Evolutionary conservation across 2,329 filamentous ascomycete genomes (phyloP).

Genomic region (Hymenoscyphus fraxineus): DNA sequence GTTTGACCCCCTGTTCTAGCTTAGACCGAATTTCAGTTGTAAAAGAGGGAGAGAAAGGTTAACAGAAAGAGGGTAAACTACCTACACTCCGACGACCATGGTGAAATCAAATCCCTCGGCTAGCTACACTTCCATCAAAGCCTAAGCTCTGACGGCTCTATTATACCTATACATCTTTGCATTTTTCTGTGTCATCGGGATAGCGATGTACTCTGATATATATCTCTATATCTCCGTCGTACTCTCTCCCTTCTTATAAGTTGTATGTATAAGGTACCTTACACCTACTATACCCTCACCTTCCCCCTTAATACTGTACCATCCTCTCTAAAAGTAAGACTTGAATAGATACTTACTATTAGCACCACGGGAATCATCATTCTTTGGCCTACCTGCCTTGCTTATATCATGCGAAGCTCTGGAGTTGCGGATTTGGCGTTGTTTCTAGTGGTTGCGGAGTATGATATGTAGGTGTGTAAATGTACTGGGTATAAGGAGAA

Average conservation of each 20-base stretch:
- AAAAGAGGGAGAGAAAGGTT: too few relatives aligned
- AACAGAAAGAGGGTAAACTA: neutral
- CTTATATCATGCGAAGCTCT: slow-evolving; percentile 33
- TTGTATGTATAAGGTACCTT: too few relatives aligned
- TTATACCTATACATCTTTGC: slow-evolving; percentile 36
- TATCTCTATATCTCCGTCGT: slow-evolving; percentile 12
- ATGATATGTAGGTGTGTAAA: neutral
- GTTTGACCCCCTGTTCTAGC: neutral
- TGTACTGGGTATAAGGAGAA: too few relatives aligned
- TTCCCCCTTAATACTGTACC: too few relatives aligned
- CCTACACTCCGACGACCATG: neutral
- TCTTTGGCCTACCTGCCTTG: slow-evolving; percentile 12
- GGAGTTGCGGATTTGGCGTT: slow-evolving; percentile 69
- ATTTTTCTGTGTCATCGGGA: slow-evolving; percentile 11
- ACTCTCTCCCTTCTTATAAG: slow-evolving; percentile 14
- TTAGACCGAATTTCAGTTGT: neutral
- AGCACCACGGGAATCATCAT: slow-evolving; percentile 11
- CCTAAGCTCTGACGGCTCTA: slow-evolving; percentile 32
- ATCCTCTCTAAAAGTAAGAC: neutral
- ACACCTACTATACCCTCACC: too few relatives aligned
- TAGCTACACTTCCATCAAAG: slow-evolving; percentile 34
- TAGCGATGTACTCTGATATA: slow-evolving; percentile 13
- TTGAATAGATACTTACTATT: slow-evolving; percentile 4
- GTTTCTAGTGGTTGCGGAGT: neutral
- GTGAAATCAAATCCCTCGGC: slow-evolving; percentile 32